A percentile compares a stretch with the other conserved stretches of the same genome.
These are phyloP conservation scores for Phytopythium sindhum DNA, from an alignment of 352 stramenopile genomes.

Conservation along the genomic window DNA sequence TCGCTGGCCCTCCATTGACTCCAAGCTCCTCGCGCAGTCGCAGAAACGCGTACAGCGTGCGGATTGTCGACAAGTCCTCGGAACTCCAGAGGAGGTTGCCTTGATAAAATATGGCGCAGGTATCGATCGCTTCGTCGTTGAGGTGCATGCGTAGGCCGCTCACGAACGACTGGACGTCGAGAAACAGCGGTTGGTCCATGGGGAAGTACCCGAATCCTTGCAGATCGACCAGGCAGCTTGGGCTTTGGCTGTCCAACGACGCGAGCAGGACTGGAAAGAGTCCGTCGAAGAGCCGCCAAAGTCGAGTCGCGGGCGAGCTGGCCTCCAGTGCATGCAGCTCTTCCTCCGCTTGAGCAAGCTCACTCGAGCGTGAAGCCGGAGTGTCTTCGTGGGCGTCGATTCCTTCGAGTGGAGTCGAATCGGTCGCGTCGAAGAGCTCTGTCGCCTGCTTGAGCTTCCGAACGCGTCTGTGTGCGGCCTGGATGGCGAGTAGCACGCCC, in stretches of 20 bases:
- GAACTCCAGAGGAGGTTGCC: constrained; percentile 55
- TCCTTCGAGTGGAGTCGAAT: not conserved
- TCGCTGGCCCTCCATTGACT: constrained; percentile 21
- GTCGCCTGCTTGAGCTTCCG: constrained; percentile 41
- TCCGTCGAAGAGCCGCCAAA: constrained; percentile 24
- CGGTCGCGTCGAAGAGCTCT: constrained; percentile 13
- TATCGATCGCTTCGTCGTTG: constrained; percentile 11
- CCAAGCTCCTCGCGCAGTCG: constrained; percentile 51
- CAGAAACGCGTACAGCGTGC: constrained; percentile 44
- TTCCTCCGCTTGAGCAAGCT: constrained; percentile 11
- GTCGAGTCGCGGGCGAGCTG: constrained; percentile 24
- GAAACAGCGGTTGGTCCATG: constrained; percentile 45
- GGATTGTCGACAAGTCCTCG: constrained; percentile 27
- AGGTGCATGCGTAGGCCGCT: constrained; percentile 33
- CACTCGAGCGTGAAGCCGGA: constrained; percentile 2
- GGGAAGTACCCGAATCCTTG: constrained; percentile 43
- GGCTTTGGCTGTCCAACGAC: constrained; percentile 23
- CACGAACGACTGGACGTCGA: constrained; percentile 51
- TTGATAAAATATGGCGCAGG: constrained; percentile 44
- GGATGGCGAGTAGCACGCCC: constrained; percentile 43
- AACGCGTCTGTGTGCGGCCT: constrained; percentile 27
- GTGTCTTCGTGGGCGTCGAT: constrained; percentile 7
- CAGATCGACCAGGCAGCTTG: constrained; percentile 39
- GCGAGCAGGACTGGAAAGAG: constrained; percentile 49
- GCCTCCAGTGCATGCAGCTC: constrained; percentile 26